phyloP scores from a whole-genome alignment of 768 basidiomycete genomes.

The Cyclocybe aegerita region DNA sequence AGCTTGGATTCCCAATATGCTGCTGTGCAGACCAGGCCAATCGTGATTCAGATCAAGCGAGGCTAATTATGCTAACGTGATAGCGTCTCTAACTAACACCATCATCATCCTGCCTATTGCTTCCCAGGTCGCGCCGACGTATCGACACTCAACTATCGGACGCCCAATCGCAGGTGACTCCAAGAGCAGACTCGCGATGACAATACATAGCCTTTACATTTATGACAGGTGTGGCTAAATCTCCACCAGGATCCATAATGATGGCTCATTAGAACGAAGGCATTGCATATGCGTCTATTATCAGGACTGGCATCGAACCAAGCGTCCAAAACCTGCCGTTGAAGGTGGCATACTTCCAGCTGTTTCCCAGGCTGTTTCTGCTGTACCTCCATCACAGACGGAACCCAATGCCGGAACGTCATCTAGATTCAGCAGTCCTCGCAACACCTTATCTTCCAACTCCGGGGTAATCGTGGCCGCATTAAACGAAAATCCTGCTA shows the following conservation, averaged over 20 bases:
- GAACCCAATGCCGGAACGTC: conserved; percentile 29
- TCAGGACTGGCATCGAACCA: conserved; percentile 90
- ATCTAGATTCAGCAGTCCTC: conserved; percentile 53
- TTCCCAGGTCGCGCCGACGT: neutral
- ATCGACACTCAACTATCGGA: too few species aligned
- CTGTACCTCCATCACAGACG: conserved; percentile 29
- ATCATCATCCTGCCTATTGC: too few species aligned
- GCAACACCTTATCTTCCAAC: conserved; percentile 63
- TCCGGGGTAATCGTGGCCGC: conserved; percentile 69
- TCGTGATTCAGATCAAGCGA: too few species aligned
- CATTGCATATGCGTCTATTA: conserved; percentile 94
- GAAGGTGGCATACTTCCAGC: conserved; percentile 76
- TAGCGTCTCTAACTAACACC: too few species aligned
- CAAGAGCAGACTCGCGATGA: conserved; percentile 46
- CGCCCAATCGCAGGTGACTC: too few species aligned
- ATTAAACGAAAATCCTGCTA: conserved; percentile 38
- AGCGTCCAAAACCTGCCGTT: conserved; percentile 67
- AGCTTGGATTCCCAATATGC: too few species aligned
- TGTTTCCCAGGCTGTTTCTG: conserved; percentile 67
- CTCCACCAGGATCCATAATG: neutral
- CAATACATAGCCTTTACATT: conserved; percentile 90
- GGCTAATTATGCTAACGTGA: too few species aligned
- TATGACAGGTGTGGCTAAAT: conserved; percentile 69
- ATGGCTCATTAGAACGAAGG: conserved; percentile 36
- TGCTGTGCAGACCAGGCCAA: too few species aligned